Percentiles rank a stretch among this genome's conserved stretches.
Conservation (phyloP, 768 basidiomycete genomes). For the Naganishia vishniacii region DNA sequence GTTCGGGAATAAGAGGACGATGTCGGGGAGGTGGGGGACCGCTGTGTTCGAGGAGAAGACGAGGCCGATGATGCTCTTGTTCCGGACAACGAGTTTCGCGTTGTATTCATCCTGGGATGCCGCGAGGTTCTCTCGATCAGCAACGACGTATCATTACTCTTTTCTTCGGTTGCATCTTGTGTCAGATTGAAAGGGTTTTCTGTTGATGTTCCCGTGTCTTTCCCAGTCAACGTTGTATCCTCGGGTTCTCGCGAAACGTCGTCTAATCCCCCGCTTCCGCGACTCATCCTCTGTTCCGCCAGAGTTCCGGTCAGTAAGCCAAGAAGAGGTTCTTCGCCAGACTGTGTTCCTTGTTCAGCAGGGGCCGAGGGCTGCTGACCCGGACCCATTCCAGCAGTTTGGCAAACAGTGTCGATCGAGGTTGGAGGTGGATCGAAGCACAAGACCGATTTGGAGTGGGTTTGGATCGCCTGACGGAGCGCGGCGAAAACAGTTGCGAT, state of each 20-base stretch:
- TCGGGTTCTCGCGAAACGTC: too few species aligned
- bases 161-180: too few species aligned
- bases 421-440: background rate
- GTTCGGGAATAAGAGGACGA: background rate
- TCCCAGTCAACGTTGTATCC: too few species aligned
- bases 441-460: background rate
- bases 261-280: too few species aligned
- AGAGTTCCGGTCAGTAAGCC: background rate
- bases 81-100: too few species aligned
- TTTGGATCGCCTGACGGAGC: too few species aligned
- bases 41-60: background rate
- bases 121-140: too few species aligned
- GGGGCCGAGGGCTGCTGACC: background rate
- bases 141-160: too few species aligned
- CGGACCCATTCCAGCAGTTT: background rate
- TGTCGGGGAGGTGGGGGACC: background rate
- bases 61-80: background rate
- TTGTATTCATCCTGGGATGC: too few species aligned
- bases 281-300: background rate
- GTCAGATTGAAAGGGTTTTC: too few species aligned
- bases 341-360: background rate
- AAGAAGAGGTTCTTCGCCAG: background rate
- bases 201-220: too few species aligned
- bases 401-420: background rate
- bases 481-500: too few species aligned